Percentiles rank a stretch among this genome's conserved stretches.
These are phyloP conservation scores for Fusarium sp. DNA, from an alignment of 2,329 filamentous ascomycete species.

Conservation along the genomic window DNA sequence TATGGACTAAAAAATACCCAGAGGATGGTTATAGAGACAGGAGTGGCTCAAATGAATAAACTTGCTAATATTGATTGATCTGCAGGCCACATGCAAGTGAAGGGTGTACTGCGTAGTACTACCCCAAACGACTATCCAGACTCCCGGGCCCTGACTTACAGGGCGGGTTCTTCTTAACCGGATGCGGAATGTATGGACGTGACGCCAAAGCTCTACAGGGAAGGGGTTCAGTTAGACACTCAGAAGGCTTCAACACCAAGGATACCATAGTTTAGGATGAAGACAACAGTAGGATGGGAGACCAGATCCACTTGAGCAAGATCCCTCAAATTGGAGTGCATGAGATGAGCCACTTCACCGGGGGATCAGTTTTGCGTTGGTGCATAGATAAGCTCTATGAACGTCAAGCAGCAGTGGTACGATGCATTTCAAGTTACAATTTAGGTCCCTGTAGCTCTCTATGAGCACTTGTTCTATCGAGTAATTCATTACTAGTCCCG, in stretches of 20 bases:
- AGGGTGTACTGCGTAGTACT: not conserved
- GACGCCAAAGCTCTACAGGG: constrained; percentile 1
- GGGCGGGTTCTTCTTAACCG: constrained; percentile 4
- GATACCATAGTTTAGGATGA: not conserved
- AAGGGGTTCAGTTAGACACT: constrained; percentile 1
- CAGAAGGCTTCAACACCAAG: constrained; percentile 20
- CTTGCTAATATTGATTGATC: not conserved
- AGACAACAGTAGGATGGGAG: not conserved
- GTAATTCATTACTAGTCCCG: not conserved
- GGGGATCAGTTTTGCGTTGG: not conserved
- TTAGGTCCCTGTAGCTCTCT: not conserved
- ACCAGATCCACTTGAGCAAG: too few species aligned
- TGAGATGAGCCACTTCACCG: not conserved
- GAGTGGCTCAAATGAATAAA: not conserved
- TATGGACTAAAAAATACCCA: constrained; percentile 42
- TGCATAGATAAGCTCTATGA: not conserved
- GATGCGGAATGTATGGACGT: constrained; percentile 9
- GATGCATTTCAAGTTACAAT: not conserved
- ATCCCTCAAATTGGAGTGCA: not conserved
- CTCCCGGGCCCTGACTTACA: not conserved
- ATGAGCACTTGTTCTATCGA: not conserved
- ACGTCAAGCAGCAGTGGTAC: not conserved
- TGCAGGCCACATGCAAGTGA: not conserved
- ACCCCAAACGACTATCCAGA: not conserved
- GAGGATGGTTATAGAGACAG: not conserved